Base-by-base conservation (phyloP, 2,329 filamentous ascomycete species). In the Pseudogymnoascus sp. region DNA sequence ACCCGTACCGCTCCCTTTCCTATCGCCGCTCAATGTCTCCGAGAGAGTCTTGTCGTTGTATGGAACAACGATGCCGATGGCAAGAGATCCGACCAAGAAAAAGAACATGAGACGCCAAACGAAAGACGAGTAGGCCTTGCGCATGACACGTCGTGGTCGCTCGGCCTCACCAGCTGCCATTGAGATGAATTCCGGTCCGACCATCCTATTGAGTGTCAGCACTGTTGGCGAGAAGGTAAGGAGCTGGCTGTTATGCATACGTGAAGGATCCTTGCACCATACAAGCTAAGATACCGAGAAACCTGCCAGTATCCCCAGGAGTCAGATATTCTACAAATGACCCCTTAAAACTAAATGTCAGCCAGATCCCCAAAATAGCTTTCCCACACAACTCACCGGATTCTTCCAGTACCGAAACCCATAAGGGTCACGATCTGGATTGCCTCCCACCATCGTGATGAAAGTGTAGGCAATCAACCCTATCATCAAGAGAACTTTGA, bases 391-490 rank as follows among this genome's bases (percentile, higher is more conserved):
- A 89, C 79, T 1, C 90, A 47, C 90, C 0, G 89, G 90, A 0
- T 83, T 76, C 3, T 80, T 77, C 84, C 85, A 88, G 72, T 82
- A 85, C 25, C 84, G 81, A 72, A 93, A 93, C 0, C 90, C 90
- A 66, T 90, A 90, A 0, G 83, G 78, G 67, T 92, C 88, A 38
- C 83, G 78, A 0, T 85, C 73, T 0, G 91, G 91, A 68, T 93
- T 94, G 2, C 89, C 91, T 6, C 91, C 91, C 0, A 94, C 77
- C 87, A 94, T 93, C 67, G 86, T 84, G 67, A 95, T 81, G 70
- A 96, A 91, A 1, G 91, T 93, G 76, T 90, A 92, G 66, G 85
- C 69, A 67, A 92, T 82, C 60, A 93, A 79, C 1, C 84, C 88
- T 37, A 91, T 75, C 65, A 84, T 84, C 40, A 84, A 75, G 14